phyloP scores from a whole-genome alignment of 2,329 filamentous ascomycete species.

The Waltergamsia citrina region DNA sequence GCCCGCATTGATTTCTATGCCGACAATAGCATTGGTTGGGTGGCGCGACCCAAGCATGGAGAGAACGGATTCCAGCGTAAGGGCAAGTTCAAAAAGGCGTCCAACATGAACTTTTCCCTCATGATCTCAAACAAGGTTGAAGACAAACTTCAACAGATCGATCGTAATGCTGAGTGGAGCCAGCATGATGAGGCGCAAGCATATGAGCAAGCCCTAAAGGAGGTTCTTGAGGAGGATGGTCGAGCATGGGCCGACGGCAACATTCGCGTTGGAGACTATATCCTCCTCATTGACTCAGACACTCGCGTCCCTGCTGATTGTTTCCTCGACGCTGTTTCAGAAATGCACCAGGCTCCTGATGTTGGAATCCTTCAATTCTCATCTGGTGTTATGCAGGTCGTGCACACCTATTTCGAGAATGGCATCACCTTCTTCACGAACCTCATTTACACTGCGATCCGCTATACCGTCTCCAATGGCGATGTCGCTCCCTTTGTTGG shows the following conservation, averaged over 20 bases:
- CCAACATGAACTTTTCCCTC: slow-evolving; percentile 64
- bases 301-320: slow-evolving; percentile 72
- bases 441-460: slow-evolving; percentile 67
- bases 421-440: slow-evolving; percentile 66
- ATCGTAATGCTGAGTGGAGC: slow-evolving; percentile 53
- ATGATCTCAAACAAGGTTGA: slow-evolving; percentile 63
- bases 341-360: slow-evolving; percentile 72
- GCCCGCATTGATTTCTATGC: slow-evolving; percentile 60
- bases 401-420: slow-evolving; percentile 63
- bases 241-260: slow-evolving; percentile 78
- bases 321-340: slow-evolving; percentile 67
- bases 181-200: slow-evolving; percentile 58
- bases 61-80: slow-evolving; percentile 52
- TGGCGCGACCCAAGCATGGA: slow-evolving; percentile 54
- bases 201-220: slow-evolving; percentile 55
- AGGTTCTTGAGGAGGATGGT: slow-evolving; percentile 57
- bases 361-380: slow-evolving; percentile 73
- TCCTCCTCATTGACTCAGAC: slow-evolving; percentile 66
- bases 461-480: slow-evolving; percentile 67
- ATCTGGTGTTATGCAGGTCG: slow-evolving; percentile 72
- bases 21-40: slow-evolving; percentile 61
- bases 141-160: slow-evolving; percentile 50
- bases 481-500: slow-evolving; percentile 73
- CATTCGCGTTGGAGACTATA: slow-evolving; percentile 78
- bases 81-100: slow-evolving; percentile 63